Conservation (phyloP, 1,284 basidiomycete species). For the Amylostereum chailletii region DNA sequence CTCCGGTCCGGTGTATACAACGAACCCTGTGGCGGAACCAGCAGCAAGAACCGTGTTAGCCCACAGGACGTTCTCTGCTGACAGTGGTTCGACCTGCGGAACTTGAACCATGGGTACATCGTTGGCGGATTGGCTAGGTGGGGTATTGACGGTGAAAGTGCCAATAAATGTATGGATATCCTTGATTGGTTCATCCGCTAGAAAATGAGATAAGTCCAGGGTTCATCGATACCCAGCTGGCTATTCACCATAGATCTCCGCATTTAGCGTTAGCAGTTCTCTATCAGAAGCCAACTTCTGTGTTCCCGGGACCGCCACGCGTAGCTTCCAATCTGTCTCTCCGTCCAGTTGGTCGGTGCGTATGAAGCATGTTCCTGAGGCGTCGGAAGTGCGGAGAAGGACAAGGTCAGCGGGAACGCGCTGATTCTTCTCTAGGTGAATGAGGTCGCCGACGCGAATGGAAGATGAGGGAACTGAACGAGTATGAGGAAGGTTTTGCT, state of each 20-base stretch:
- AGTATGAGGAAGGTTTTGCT: conserved; percentile 41
- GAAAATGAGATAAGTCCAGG: conserved; percentile 5
- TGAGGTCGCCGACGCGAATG: conserved; percentile 87
- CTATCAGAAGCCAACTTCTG: conserved; percentile 66
- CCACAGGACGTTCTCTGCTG: conserved; percentile 95
- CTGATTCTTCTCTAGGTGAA: conserved; percentile 94
- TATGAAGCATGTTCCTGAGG: conserved; percentile 92
- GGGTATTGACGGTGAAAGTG: conserved; percentile 73
- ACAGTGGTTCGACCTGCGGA: conserved; percentile 69
- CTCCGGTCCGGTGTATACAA: conserved; percentile 92
- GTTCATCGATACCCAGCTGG: conserved; percentile 4
- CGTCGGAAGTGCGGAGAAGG: conserved; percentile 80
- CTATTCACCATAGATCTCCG: conserved; percentile 72
- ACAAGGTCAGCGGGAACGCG: conserved; percentile 94
- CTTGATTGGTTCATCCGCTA: conserved; percentile 91
- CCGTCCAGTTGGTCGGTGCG: conserved; percentile 98
- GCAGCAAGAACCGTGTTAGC: conserved; percentile 96
- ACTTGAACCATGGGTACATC: conserved; percentile 49
- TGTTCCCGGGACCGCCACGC: conserved; percentile 80
- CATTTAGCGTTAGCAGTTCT: conserved; percentile 68
- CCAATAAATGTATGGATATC: conserved; percentile 97
- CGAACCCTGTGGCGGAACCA: conserved; percentile 86
- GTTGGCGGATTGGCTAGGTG: conserved; percentile 31
- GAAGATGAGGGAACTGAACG: conserved; percentile 82
- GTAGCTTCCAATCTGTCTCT: conserved; percentile 98